These are phyloP conservation scores for Keqinozyma sinolaborantium DNA, from an alignment of 1,139 yeast species.

Conservation along the genomic window DNA sequence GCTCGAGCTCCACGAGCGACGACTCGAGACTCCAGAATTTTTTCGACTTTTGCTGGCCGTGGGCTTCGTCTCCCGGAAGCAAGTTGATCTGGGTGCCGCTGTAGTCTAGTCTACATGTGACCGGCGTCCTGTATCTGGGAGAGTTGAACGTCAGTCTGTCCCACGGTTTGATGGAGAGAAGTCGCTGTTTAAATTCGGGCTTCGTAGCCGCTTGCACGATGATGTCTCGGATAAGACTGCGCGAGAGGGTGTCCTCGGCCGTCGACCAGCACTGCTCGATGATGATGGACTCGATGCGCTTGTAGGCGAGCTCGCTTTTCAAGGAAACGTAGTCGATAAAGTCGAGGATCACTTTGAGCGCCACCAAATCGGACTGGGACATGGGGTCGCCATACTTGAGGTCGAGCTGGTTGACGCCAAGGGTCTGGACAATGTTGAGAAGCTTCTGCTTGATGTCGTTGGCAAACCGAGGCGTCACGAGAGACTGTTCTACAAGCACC, in stretches of 20 bases:
- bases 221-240: constrained; percentile 10
- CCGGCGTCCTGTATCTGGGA: constrained; percentile 16
- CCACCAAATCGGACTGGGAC: constrained; percentile 24
- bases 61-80: constrained; percentile 1
- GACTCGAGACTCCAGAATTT: constrained; percentile 28
- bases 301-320: background rate
- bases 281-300: constrained; percentile 9
- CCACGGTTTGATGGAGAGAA: constrained; percentile 13
- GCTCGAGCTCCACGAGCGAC: constrained; percentile 27
- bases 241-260: constrained; percentile 21
- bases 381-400: constrained; percentile 30
- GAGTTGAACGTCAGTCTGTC: constrained; percentile 19
- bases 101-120: constrained; percentile 11
- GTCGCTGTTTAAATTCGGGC: constrained; percentile 9
- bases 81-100: constrained; percentile 3
- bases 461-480: constrained; percentile 14
- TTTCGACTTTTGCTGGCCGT: background rate
- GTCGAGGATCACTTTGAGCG: constrained; percentile 18
- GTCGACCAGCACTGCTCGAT: constrained; percentile 33
- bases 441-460: constrained; percentile 8
- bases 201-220: constrained; percentile 3
- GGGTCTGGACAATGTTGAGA: constrained; percentile 9
- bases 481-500: constrained; percentile 16
- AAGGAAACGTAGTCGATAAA: constrained; percentile 9
- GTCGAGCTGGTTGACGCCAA: constrained; percentile 12